These are phyloP conservation scores for Avena atlantica DNA, from an alignment of 176 grass and related monocot species.

Conservation along the genomic window DNA sequence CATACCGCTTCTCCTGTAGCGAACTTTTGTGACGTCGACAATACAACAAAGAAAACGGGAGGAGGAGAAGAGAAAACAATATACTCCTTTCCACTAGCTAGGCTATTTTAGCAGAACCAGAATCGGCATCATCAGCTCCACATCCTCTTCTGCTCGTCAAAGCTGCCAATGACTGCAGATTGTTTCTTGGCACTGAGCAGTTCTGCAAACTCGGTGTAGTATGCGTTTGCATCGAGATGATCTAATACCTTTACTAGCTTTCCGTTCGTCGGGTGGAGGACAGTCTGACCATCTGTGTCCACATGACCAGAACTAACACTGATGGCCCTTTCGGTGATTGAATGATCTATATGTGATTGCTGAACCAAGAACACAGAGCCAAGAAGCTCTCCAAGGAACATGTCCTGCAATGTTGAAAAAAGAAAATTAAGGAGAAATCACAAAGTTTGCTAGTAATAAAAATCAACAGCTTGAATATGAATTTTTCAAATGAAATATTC, in stretches of 20 bases:
- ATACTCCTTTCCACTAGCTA: background rate
- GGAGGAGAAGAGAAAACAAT: background rate
- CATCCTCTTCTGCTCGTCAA: constrained; percentile 67
- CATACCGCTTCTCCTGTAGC: background rate
- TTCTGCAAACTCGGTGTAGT: constrained; percentile 55
- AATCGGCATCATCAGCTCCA: constrained; percentile 43
- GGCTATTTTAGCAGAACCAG: background rate
- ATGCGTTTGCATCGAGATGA: constrained; percentile 44
- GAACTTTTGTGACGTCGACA: background rate
- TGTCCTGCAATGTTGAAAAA: constrained; percentile 51
- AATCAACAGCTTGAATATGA: background rate
- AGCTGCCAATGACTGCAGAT: constrained; percentile 63
- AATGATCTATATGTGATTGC: constrained; percentile 52
- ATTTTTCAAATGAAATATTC: background rate
- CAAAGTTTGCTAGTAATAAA: background rate
- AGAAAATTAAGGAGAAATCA: background rate
- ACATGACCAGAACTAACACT: constrained; percentile 44
- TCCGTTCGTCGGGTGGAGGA: constrained; percentile 24
- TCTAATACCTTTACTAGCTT: constrained; percentile 57
- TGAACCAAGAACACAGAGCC: constrained; percentile 64
- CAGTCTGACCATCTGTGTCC: constrained; percentile 56
- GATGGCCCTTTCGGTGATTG: constrained; percentile 39
- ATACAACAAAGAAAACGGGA: background rate
- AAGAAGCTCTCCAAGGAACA: constrained; percentile 71
- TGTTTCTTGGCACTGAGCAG: constrained; percentile 51